phyloP scores from a whole-genome alignment of 1,284 basidiomycete species.

The Boletus smithii region DNA sequence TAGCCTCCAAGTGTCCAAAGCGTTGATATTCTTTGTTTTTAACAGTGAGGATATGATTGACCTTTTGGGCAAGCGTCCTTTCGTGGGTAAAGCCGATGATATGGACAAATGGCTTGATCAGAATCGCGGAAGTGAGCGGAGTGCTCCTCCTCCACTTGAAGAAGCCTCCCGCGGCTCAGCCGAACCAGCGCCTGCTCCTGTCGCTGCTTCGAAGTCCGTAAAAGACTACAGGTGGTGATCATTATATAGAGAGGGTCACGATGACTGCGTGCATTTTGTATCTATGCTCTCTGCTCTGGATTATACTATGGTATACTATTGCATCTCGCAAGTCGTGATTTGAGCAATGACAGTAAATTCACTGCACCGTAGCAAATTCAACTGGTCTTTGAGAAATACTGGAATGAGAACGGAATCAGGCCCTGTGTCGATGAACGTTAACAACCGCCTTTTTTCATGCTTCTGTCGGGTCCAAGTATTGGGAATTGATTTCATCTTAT shows the following conservation, averaged over 20 bases:
- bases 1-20: constrained; percentile 11
- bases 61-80: constrained; percentile 83
- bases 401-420: too few relatives aligned
- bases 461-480: background rate
- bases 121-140: constrained; percentile 53
- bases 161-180: constrained; percentile 42
- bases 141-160: constrained; percentile 58
- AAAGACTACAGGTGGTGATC: constrained; percentile 25
- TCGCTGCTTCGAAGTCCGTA: constrained; percentile 44
- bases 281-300: constrained; percentile 11
- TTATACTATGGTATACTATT: background rate
- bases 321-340: background rate
- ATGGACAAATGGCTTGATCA: constrained; percentile 93
- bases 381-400: too few relatives aligned
- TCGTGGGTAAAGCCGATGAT: constrained; percentile 75
- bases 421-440: too few relatives aligned
- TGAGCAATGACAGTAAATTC: background rate
- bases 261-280: constrained; percentile 7
- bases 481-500: background rate
- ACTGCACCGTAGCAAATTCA: too few relatives aligned
- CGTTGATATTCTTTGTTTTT: constrained; percentile 8
- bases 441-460: too few relatives aligned
- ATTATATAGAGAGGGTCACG: background rate
- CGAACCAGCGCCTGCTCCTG: constrained; percentile 46
- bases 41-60: constrained; percentile 81